Evolutionary conservation across 495 filamentous ascomycete species (phyloP).

Genomic region (Trichocladium antarcticum): DNA sequence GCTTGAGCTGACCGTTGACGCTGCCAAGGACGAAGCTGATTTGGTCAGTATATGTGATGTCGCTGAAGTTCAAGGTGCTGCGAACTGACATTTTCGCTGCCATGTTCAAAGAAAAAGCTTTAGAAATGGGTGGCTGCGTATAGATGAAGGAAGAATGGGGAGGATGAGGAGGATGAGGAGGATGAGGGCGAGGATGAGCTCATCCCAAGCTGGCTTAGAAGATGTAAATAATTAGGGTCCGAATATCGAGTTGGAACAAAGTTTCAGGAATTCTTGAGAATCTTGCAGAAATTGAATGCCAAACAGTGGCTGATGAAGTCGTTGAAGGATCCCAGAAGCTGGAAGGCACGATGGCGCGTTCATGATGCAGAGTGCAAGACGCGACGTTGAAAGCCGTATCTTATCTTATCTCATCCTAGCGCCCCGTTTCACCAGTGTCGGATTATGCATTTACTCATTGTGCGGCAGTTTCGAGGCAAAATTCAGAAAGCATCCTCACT

Average conservation of each 20-base stretch:
- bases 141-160: no score
- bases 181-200: not conserved
- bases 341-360: not conserved
- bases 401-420: constrained; percentile 7
- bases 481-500: not conserved
- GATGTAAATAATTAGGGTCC: no score
- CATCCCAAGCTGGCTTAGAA: no score
- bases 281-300: no score
- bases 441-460: not conserved
- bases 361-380: constrained; percentile 1
- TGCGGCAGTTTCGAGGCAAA: no score
- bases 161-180: not conserved
- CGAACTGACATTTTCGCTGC: constrained; percentile 26
- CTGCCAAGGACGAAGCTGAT: constrained; percentile 69
- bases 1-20: constrained; percentile 59
- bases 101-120: constrained; percentile 7
- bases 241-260: no score
- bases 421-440: not conserved
- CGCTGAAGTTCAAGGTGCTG: constrained; percentile 2
- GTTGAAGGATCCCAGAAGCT: no score
- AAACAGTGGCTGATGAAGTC: no score
- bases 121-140: not conserved
- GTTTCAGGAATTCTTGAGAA: no score
- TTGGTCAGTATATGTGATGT: constrained; percentile 25
- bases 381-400: not conserved